Evolutionary conservation across 148 eudicot species (phyloP), one percentile per base, ranked within the genome.

Genomic region (Chenopodium formosanum): DNA sequence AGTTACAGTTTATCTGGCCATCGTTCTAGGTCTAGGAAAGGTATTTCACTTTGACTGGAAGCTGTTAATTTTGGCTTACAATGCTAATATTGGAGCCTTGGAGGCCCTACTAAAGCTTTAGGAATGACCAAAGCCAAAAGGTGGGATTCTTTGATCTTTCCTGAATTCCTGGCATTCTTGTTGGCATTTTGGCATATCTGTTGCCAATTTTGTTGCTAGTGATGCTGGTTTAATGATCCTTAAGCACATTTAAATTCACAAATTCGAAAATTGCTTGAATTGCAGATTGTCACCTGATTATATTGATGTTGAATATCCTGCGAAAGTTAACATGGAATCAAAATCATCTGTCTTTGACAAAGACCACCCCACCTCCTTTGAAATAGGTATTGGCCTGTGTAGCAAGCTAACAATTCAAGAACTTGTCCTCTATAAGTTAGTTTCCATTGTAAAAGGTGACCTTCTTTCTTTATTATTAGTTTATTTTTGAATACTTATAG

Each of bases 21-120:
- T 92, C 70, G 79, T 88, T 74, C 90, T 95, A n/a, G 93, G 92
- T 29, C 68, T 92, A 25, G 97, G 97, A 22, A 92, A 88, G 66
- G 32, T 92, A 67, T 85, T 92, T 37, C 46, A 83, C 19, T 76
- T 92, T 8, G 97, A 95, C 19, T 79, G 82, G 50, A 92, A 83
- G 82, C 82, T 87, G 58, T 81, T 95, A 84, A 92, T 95, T 73
- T 77, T 93, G 69, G 99, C 97, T 72, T 91, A 94, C 14, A 93
- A 93, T 78, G 99, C 99, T 17, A 95, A 93, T 56, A 86, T 95
- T 20, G 98, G 97, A 63, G 99, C 97, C 27, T 95, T 20, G 98
- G 97, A 63, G 99, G 99, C 27, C 99, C 95, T 13, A 93, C 97
- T 56, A 95, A 94, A n/a, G 97, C 99, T n/a, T 91, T 91, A 68